Conservation (phyloP, 1,284 basidiomycete genomes). For the Leccinum solheimii region DNA sequence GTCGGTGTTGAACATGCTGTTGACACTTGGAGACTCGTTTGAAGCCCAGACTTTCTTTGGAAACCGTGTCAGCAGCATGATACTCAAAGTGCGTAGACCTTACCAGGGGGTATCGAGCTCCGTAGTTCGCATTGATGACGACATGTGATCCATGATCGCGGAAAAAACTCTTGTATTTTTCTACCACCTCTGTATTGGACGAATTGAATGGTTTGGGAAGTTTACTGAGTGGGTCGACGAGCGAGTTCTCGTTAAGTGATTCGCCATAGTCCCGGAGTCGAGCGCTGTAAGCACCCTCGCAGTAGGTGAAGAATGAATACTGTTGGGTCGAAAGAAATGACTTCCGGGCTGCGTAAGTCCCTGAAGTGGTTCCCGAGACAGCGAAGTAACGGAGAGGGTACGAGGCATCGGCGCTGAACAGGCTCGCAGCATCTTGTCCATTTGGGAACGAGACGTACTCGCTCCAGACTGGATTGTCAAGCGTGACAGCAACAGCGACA, state of each 20-base stretch:
- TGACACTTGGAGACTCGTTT: background rate
- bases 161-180: background rate
- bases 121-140: background rate
- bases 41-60: background rate
- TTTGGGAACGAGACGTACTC: background rate
- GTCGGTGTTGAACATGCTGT: background rate
- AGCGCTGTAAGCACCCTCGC: background rate
- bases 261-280: background rate
- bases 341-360: background rate
- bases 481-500: background rate
- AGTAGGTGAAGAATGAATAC: background rate
- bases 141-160: background rate
- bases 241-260: background rate
- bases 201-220: background rate
- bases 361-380: background rate
- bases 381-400: background rate
- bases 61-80: background rate
- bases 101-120: background rate
- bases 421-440: background rate
- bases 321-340: background rate
- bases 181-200: background rate
- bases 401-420: background rate
- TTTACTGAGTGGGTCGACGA: background rate
- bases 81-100: background rate
- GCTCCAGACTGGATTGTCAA: background rate